Evolutionary conservation across 306 rosid genomes (phyloP).

Genomic region (Arachis stenosperma): DNA sequence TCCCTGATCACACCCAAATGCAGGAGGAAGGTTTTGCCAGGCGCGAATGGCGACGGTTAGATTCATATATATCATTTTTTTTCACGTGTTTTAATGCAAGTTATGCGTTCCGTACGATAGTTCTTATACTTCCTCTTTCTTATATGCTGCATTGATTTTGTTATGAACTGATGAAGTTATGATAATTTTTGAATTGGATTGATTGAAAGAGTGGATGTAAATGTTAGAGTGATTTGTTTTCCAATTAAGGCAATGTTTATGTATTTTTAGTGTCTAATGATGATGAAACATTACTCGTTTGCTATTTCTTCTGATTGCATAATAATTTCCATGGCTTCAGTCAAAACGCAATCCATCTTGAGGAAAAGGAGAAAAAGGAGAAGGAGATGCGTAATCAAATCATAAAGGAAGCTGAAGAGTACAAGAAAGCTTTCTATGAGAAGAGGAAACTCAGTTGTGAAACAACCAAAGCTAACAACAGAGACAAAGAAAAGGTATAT

Average conservation of each 20-base stretch:
- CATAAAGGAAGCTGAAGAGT: slow-evolving; percentile 90
- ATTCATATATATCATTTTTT: background rate
- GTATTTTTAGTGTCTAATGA: background rate
- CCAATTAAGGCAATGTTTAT: background rate
- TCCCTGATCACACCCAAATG: slow-evolving; percentile 72
- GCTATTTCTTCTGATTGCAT: too few species aligned
- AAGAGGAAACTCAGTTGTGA: slow-evolving; percentile 78
- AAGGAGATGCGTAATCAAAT: slow-evolving; percentile 86
- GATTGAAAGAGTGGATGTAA: background rate
- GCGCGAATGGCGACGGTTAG: slow-evolving; percentile 93
- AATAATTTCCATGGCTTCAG: slow-evolving; percentile 40
- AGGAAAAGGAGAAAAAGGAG: slow-evolving; percentile 82
- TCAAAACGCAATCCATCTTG: slow-evolving; percentile 73
- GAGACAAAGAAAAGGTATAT: slow-evolving; percentile 87
- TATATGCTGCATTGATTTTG: background rate
- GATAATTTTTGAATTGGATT: background rate
- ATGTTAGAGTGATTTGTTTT: background rate
- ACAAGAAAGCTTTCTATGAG: slow-evolving; percentile 69
- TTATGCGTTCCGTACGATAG: too few species aligned
- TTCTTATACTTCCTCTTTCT: background rate
- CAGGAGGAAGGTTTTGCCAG: slow-evolving; percentile 75
- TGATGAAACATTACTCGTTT: too few species aligned
- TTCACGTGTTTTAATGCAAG: background rate
- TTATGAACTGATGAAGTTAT: background rate
- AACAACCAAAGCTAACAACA: slow-evolving; percentile 65